A percentile compares a stretch with the other conserved stretches of the same genome.
These are phyloP conservation scores for Aspergillus ruber DNA, from an alignment of 2,329 filamentous ascomycete genomes.

Conservation along the genomic window DNA sequence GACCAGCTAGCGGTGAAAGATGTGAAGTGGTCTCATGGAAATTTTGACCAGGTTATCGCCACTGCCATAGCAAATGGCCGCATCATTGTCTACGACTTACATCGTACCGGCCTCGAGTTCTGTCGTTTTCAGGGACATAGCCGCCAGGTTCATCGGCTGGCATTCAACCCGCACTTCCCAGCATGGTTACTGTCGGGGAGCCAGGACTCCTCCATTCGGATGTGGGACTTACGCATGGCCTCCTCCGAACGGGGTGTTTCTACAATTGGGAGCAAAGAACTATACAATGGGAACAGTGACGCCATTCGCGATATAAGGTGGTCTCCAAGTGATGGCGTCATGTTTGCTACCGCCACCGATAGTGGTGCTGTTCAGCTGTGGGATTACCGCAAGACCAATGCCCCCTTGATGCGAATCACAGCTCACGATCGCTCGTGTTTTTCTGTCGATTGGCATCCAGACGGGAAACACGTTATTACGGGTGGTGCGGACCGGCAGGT, in stretches of 20 bases:
- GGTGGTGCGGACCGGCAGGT: constrained; percentile 57
- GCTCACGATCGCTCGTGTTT: constrained; percentile 57
- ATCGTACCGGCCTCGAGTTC: constrained; percentile 54
- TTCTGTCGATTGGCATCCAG: constrained; percentile 61
- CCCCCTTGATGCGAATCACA: constrained; percentile 54
- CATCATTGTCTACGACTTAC: constrained; percentile 59
- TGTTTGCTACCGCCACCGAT: constrained; percentile 60
- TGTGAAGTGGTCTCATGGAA: constrained; percentile 62
- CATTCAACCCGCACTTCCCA: constrained; percentile 58
- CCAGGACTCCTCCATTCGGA: constrained; percentile 57
- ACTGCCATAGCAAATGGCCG: constrained; percentile 60
- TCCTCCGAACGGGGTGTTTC: constrained; percentile 43
- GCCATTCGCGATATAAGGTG: constrained; percentile 59
- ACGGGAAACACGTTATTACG: constrained; percentile 58
- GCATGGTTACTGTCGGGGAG: constrained; percentile 57
- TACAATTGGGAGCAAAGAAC: constrained; percentile 49
- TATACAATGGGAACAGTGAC: constrained; percentile 53
- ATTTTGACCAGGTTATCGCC: constrained; percentile 54
- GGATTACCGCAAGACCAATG: constrained; percentile 54
- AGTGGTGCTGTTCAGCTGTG: constrained; percentile 58
- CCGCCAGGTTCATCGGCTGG: constrained; percentile 59
- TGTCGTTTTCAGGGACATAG: constrained; percentile 58
- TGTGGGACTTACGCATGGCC: constrained; percentile 58
- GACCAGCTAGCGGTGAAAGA: constrained; percentile 58
- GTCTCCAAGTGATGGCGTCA: constrained; percentile 56